These are phyloP conservation scores for Trichoderma erinaceum DNA, from an alignment of 495 filamentous ascomycete species.

Conservation along the genomic window DNA sequence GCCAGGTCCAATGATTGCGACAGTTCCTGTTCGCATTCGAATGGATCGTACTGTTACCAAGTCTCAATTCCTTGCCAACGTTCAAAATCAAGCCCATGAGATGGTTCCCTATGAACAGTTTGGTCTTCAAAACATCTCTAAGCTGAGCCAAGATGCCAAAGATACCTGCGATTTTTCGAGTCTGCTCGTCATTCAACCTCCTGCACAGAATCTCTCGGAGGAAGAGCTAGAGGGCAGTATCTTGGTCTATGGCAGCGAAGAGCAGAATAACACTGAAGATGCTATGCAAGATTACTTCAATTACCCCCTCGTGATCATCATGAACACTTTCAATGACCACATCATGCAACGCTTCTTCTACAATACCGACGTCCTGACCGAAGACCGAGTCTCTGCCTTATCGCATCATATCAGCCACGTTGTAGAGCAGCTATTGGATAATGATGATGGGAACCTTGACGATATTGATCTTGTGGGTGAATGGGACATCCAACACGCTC, in stretches of 20 bases:
- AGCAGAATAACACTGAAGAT: neutral
- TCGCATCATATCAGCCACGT: neutral
- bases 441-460: neutral
- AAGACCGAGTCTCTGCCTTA: neutral
- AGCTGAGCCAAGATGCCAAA: constrained; percentile 22
- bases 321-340: neutral
- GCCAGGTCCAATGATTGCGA: constrained; percentile 51
- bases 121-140: constrained; percentile 38
- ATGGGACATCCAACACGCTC: constrained; percentile 3
- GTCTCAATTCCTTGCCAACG: constrained; percentile 17
- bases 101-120: constrained; percentile 41
- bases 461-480: neutral
- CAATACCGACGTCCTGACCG: neutral
- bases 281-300: constrained; percentile 15
- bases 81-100: constrained; percentile 32
- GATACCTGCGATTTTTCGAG: constrained; percentile 36
- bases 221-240: neutral
- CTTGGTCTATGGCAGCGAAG: neutral
- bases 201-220: neutral
- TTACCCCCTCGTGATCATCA: constrained; percentile 10
- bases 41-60: constrained; percentile 17
- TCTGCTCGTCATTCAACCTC: constrained; percentile 32
- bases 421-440: neutral
- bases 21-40: constrained; percentile 45
- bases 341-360: constrained; percentile 6